A percentile compares a stretch with the other conserved stretches of the same genome.
phyloP scores from a whole-genome alignment of 2,329 filamentous ascomycete species.

The Pseudodiploospora longispora region DNA sequence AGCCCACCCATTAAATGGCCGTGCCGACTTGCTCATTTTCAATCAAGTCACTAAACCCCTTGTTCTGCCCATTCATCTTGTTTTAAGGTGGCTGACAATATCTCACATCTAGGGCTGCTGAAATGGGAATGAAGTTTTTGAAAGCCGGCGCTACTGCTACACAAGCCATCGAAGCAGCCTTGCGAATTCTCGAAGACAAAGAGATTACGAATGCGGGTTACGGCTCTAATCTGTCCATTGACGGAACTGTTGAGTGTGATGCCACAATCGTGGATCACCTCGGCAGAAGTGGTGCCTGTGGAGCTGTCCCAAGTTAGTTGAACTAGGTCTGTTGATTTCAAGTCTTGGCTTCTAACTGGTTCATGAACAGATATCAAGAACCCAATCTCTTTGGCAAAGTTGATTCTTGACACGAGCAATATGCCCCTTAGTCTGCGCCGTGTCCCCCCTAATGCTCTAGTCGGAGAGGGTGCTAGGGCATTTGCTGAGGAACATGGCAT shows the following conservation, averaged over 20 bases:
- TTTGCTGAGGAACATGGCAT: conserved; percentile 79
- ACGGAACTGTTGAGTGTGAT: conserved; percentile 90
- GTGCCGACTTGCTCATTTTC: not conserved
- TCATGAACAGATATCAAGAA: conserved; percentile 69
- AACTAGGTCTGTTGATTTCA: not conserved
- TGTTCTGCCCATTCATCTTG: not conserved
- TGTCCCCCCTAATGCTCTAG: conserved; percentile 86
- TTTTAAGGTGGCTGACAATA: not conserved
- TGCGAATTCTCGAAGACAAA: conserved; percentile 81
- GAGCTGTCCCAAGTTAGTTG: conserved; percentile 75
- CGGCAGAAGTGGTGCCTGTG: conserved; percentile 86
- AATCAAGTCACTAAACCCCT: not conserved
- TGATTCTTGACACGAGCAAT: conserved; percentile 71
- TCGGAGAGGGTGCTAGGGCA: conserved; percentile 75
- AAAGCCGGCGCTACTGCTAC: conserved; percentile 70
- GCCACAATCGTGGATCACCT: conserved; percentile 86
- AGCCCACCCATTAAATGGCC: conserved; percentile 23
- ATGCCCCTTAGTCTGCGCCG: conserved; percentile 73
- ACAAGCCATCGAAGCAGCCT: conserved; percentile 83
- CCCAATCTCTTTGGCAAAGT: conserved; percentile 77
- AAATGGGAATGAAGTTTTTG: conserved; percentile 72
- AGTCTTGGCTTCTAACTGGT: not conserved
- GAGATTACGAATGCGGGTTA: conserved; percentile 96
- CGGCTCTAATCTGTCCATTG: conserved; percentile 87
- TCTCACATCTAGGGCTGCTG: conserved; percentile 57